Evolutionary conservation across 192 early-diverging fungal genomes (phyloP).

Genomic region (Umbelopsis isabellina): DNA sequence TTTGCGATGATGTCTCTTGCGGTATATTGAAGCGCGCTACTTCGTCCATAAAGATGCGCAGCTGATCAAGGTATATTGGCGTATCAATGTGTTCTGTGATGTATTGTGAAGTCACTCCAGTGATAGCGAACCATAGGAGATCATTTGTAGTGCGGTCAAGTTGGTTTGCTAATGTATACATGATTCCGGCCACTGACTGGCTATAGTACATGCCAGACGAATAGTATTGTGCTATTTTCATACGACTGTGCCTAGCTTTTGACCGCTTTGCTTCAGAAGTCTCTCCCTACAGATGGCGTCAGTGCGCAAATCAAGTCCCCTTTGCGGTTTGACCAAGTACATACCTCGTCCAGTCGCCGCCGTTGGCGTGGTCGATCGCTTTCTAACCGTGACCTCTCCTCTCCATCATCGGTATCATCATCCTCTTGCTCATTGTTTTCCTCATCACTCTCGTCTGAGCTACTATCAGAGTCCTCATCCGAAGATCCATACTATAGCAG

Average conservation of each 20-base stretch:
- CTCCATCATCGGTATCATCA: constrained; percentile 39
- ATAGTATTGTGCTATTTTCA: constrained; percentile 78
- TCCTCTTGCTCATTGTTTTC: constrained; percentile 42
- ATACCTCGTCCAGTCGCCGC: constrained; percentile 40
- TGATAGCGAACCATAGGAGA: constrained; percentile 81
- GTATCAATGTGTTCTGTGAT: constrained; percentile 72
- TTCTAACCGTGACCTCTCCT: constrained; percentile 28
- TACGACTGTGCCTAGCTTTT: constrained; percentile 41
- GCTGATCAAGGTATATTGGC: constrained; percentile 64
- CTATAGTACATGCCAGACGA: constrained; percentile 78
- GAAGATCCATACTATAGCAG: constrained; percentile 34
- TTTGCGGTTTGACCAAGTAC: neutral
- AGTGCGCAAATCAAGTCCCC: neutral
- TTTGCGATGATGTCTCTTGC: constrained; percentile 18
- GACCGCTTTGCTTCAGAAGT: constrained; percentile 39
- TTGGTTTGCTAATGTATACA: constrained; percentile 77
- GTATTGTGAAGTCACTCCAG: constrained; percentile 81
- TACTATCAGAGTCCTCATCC: constrained; percentile 27
- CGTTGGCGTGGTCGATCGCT: constrained; percentile 44
- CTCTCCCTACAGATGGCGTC: constrained; percentile 9
- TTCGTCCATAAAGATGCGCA: constrained; percentile 69
- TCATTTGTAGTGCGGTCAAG: constrained; percentile 72
- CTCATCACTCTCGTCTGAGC: constrained; percentile 26
- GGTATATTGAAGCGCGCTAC: constrained; percentile 59
- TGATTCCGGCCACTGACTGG: constrained; percentile 68